phyloP scores from a whole-genome alignment of 768 basidiomycete genomes.

The Dioszegia aurantiaca region DNA sequence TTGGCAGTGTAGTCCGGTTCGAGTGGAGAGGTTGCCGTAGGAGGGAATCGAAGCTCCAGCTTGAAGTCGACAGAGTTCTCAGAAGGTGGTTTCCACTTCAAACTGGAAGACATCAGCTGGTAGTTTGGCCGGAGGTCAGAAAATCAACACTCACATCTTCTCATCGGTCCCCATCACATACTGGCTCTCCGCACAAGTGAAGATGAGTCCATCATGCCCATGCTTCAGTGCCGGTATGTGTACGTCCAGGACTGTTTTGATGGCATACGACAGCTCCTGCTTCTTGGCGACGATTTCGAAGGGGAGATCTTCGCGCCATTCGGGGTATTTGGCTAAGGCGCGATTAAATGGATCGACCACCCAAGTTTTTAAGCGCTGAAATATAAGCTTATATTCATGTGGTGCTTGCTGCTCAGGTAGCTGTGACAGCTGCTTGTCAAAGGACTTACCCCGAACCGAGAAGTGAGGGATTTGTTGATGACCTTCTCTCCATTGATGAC shows the following conservation, averaged over 20 bases:
- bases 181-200: slow-evolving; percentile 80
- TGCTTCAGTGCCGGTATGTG: slow-evolving; percentile 85
- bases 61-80: slow-evolving; percentile 99
- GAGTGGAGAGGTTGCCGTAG: slow-evolving; percentile 57
- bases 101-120: slow-evolving; percentile 54
- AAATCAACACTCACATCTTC: slow-evolving; percentile 66
- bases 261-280: slow-evolving; percentile 79
- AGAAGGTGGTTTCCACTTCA: slow-evolving; percentile 98
- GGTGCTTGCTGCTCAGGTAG: neutral
- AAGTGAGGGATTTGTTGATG: slow-evolving; percentile 76
- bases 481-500: slow-evolving; percentile 81
- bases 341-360: slow-evolving; percentile 76
- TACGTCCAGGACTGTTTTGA: slow-evolving; percentile 76
- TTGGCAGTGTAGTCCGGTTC: slow-evolving; percentile 79
- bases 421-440: too few relatives aligned
- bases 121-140: too few relatives aligned
- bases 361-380: slow-evolving; percentile 72
- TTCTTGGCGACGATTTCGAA: slow-evolving; percentile 90
- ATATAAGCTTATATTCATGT: neutral
- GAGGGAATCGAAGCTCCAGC: slow-evolving; percentile 88
- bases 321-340: slow-evolving; percentile 67
- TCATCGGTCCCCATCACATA: slow-evolving; percentile 80
- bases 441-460: slow-evolving; percentile 78
- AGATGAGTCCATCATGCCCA: slow-evolving; percentile 92
- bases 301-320: slow-evolving; percentile 64